Base-by-base conservation (phyloP, 179 eudicot genomes). In the Patellifolia procumbens region DNA sequence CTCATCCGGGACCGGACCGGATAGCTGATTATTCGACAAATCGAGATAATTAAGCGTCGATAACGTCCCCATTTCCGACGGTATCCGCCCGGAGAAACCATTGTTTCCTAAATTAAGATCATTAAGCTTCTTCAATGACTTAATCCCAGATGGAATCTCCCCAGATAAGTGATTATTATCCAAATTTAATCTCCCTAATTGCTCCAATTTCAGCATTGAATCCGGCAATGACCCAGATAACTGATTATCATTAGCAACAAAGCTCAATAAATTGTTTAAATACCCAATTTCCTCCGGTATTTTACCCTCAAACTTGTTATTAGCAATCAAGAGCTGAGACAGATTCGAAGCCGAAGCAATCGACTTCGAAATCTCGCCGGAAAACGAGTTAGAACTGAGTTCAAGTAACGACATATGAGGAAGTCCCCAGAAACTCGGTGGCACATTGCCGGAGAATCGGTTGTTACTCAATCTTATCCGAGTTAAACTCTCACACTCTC, bases 41-140 rank as follows among this genome's bases (percentile, higher is more conserved):
- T 94, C 98, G 68, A 94, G 93, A 73, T 91, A 90, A 79, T 91
- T 92, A 0, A 94, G 80, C 6, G 74, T 85, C 0, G 87, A 37
- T 53, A 94, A 70, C 13, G 61, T 82, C 20, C 94, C 98, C 13
- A 92, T 86, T 78, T 87, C 90, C 0, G 81, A 72, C 0, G 98
- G 96, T 17, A 94, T 87, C 31, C 16, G 28, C 10, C 98, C 97
- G 0, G 86, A 72, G 12, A 94, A 60, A 19, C 69, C 75, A 65
- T 94, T 94, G 48, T 87, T 78, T 2, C 91, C 96, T 29, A 94
- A 74, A 72, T 91, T 87, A 9, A 94, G 81, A 83, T 89, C 90
- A 24, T 84, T 87, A 4, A 92, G 81, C 76, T 84, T 85, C 82
- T 79, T 84, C 88, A 85, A 79, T 2, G 86, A 81, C 55, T 76